A percentile compares a stretch with the other conserved stretches of the same genome.
Evolutionary conservation across 305 asterid genomes (phyloP).

Genomic region (Euphrasia arctica): DNA sequence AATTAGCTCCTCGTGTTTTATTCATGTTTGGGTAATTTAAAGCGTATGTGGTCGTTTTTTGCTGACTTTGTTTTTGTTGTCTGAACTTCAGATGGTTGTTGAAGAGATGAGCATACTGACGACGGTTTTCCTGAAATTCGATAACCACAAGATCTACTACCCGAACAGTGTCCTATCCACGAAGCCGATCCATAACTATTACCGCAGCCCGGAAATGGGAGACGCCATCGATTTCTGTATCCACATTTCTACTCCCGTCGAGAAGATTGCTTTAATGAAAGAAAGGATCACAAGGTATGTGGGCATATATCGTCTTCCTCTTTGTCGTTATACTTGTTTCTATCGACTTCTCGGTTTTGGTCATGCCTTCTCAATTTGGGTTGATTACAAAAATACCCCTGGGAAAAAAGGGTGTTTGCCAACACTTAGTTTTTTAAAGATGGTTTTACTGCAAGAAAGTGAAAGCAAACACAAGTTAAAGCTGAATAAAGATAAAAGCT

Average conservation of each 20-base stretch:
- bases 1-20: slow-evolving; percentile 4
- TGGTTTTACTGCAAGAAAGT: no score
- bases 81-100: slow-evolving; percentile 67
- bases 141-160: slow-evolving; percentile 67
- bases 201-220: slow-evolving; percentile 92
- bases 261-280: slow-evolving; percentile 61
- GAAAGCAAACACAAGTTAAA: no score
- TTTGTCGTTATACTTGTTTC: background rate
- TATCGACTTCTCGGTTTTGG: no score
- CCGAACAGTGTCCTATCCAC: slow-evolving; percentile 71
- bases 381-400: background rate
- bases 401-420: no score
- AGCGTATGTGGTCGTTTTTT: background rate
- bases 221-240: slow-evolving; percentile 73
- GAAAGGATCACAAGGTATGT: slow-evolving; percentile 67
- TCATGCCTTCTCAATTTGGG: background rate
- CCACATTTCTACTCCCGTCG: slow-evolving; percentile 72
- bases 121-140: slow-evolving; percentile 65
- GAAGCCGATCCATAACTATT: slow-evolving; percentile 66
- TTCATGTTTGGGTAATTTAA: no score
- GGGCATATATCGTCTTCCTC: background rate
- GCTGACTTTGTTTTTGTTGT: background rate
- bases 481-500: no score
- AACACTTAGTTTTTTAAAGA: no score
- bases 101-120: slow-evolving; percentile 91